Percentiles rank a stretch among this genome's conserved stretches.
phyloP scores from a whole-genome alignment of 441 rosid genomes.

The Brassica hybrid region DNA sequence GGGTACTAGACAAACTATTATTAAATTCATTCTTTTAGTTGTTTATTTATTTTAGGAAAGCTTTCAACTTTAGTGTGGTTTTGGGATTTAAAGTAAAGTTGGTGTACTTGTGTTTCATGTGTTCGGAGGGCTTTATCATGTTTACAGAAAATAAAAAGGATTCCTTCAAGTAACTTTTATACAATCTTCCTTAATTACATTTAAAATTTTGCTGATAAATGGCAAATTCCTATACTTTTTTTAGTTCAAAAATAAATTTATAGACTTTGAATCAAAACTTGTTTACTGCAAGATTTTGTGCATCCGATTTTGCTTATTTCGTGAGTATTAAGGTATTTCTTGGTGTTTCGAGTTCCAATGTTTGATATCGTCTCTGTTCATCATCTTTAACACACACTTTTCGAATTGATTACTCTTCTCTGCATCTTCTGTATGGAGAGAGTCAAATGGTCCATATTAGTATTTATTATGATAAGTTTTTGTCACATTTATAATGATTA shows the following conservation, averaged over 20 bases:
- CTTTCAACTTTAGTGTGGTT: slow-evolving; percentile 33
- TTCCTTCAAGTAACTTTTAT: not conserved
- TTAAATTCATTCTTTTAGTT: slow-evolving; percentile 30
- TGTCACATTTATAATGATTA: slow-evolving; percentile 22
- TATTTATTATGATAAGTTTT: slow-evolving; percentile 3
- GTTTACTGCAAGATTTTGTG: not conserved
- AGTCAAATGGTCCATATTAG: slow-evolving; percentile 33
- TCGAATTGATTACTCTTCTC: slow-evolving; percentile 14
- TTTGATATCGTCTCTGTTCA: slow-evolving; percentile 16
- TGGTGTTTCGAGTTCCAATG: slow-evolving; percentile 26
- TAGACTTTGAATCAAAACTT: not conserved
- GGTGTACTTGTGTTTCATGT: slow-evolving; percentile 31
- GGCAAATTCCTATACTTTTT: not conserved
- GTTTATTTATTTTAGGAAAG: slow-evolving; percentile 15
- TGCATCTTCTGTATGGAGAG: slow-evolving; percentile 3
- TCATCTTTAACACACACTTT: slow-evolving; percentile 11
- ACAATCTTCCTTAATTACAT: not conserved
- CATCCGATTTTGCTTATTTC: not conserved
- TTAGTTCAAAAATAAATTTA: not conserved
- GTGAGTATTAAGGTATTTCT: not conserved
- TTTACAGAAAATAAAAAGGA: not conserved
- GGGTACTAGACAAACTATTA: slow-evolving; percentile 42
- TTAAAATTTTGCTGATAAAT: not conserved
- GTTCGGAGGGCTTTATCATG: slow-evolving; percentile 16
- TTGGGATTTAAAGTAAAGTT: slow-evolving; percentile 29